These are phyloP conservation scores for Poa annua DNA, from an alignment of 176 grass and related monocot genomes.

Conservation along the genomic window DNA sequence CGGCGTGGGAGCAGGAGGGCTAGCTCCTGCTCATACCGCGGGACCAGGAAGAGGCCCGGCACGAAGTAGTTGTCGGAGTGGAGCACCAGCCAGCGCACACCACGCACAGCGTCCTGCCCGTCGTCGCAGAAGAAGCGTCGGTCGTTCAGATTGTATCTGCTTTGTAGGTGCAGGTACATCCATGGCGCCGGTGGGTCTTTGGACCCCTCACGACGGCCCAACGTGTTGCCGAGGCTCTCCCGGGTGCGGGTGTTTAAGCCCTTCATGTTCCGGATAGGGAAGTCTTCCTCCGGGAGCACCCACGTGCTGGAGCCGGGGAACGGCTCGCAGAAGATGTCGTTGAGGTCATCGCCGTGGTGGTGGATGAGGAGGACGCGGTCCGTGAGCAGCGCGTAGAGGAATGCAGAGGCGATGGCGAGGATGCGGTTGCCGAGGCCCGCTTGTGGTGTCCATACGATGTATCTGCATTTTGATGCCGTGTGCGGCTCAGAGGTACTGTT, in stretches of 20 bases:
- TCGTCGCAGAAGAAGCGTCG: no score
- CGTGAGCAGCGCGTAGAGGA: conserved; percentile 74
- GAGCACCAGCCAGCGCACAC: no score
- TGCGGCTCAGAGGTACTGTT: background rate
- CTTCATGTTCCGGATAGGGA: conserved; percentile 42
- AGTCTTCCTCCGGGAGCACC: conserved; percentile 44
- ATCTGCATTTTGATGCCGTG: conserved; percentile 37
- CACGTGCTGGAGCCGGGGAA: conserved; percentile 57
- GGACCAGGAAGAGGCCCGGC: no score
- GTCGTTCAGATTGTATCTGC: conserved; percentile 6
- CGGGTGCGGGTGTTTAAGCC: background rate
- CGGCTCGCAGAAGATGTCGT: conserved; percentile 64
- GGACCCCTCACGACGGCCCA: conserved; percentile 29
- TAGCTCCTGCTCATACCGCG: no score
- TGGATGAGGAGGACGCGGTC: conserved; percentile 54
- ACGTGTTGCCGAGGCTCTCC: conserved; percentile 48
- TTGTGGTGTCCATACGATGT: conserved; percentile 53
- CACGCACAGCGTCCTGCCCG: no score
- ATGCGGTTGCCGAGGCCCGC: conserved; percentile 69
- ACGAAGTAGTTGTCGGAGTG: no score
- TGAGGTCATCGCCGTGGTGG: conserved; percentile 5
- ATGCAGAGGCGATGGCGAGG: conserved; percentile 42
- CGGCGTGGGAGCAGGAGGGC: no score
- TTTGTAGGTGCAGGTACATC: conserved; percentile 54
- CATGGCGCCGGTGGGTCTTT: conserved; percentile 24